Percentiles rank a stretch among this genome's conserved stretches.
Evolutionary conservation across 257 asterid genomes (phyloP).

Genomic region (Ilex aquifolium): DNA sequence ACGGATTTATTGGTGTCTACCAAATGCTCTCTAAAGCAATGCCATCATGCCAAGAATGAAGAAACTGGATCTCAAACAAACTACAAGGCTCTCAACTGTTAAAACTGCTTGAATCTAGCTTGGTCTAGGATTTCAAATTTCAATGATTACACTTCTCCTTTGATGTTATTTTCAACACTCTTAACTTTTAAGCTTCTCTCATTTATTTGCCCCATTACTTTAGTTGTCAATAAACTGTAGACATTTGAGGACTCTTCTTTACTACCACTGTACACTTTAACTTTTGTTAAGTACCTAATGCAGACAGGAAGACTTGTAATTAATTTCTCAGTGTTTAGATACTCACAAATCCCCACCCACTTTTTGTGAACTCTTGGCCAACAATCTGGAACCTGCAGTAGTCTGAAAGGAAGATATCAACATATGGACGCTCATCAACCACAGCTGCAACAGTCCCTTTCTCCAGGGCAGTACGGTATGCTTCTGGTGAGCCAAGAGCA

Average conservation of each 20-base stretch:
- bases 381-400: conserved; percentile 57
- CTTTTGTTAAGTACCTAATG: neutral
- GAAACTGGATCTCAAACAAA: too few relatives aligned
- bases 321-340: conserved; percentile 3
- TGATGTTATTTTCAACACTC: neutral
- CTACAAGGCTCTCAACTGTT: too few relatives aligned
- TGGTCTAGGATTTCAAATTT: too few relatives aligned
- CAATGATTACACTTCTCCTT: too few relatives aligned
- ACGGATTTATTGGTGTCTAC: neutral
- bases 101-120: too few relatives aligned
- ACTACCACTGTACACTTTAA: neutral
- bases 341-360: conserved; percentile 88
- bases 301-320: neutral
- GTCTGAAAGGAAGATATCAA: conserved; percentile 55
- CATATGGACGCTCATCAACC: conserved; percentile 71
- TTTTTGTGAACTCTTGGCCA: conserved; percentile 65
- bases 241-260: neutral
- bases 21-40: too few relatives aligned
- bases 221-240: neutral
- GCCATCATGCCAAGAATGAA: too few relatives aligned
- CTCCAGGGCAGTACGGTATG: conserved; percentile 54
- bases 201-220: too few relatives aligned
- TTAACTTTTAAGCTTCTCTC: neutral
- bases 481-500: conserved; percentile 68
- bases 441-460: conserved; percentile 52